Evolutionary conservation across 83 land plant species (phyloP).

Genomic region (Larix sibirica): DNA sequence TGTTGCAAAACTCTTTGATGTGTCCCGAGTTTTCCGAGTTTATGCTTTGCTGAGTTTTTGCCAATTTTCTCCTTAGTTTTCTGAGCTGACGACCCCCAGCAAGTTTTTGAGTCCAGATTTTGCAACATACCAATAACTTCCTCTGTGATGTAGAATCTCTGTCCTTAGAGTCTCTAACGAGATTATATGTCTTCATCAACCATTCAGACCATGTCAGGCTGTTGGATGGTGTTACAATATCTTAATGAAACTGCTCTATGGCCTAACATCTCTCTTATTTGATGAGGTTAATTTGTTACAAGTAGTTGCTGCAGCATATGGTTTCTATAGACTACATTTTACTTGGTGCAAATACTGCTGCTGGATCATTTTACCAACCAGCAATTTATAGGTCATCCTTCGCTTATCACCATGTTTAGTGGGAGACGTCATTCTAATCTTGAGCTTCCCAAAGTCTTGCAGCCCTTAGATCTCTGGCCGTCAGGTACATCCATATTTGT

Average conservation of each 20-base stretch:
- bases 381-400: not conserved
- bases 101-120: no score
- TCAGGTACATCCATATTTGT: not conserved
- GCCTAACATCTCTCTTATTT: not conserved
- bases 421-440: not conserved
- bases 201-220: not conserved
- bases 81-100: no score
- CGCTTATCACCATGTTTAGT: not conserved
- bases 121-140: not conserved
- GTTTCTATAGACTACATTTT: no score
- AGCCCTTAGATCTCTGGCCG: not conserved
- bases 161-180: not conserved
- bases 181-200: not conserved
- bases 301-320: not conserved
- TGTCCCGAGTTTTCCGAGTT: no score
- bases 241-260: not conserved
- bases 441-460: not conserved
- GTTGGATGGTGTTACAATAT: not conserved
- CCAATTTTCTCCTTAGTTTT: no score
- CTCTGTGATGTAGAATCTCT: no score
- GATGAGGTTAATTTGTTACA: not conserved
- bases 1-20: no score
- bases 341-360: not conserved
- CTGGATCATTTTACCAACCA: not conserved
- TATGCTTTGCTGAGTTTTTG: no score